These are phyloP conservation scores for Limonium bicolor DNA, from an alignment of 148 eudicot genomes.

Conservation along the genomic window DNA sequence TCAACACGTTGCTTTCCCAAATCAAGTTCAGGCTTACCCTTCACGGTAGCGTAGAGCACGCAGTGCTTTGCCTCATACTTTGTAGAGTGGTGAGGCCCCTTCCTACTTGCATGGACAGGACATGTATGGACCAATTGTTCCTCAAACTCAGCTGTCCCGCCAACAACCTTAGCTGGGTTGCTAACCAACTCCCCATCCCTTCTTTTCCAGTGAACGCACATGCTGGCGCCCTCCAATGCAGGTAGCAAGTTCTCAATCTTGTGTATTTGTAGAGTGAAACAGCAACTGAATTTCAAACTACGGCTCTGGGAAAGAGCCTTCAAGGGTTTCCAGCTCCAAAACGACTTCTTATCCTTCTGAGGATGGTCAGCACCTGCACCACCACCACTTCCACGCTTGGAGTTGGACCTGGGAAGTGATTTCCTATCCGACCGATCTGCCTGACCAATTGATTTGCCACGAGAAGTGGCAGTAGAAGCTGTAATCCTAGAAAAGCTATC, in stretches of 20 bases:
- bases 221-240: conserved; percentile 24
- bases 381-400: conserved; percentile 21
- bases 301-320: conserved; percentile 57
- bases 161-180: conserved; percentile 37
- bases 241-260: conserved; percentile 54
- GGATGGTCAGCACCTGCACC: conserved; percentile 22
- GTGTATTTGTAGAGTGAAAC: conserved; percentile 79
- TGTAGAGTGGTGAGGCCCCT: conserved; percentile 51
- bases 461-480: conserved; percentile 24
- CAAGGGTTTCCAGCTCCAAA: conserved; percentile 86
- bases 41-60: conserved; percentile 37
- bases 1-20: conserved; percentile 76
- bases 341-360: conserved; percentile 65
- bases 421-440: conserved; percentile 13
- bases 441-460: conserved; percentile 19
- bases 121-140: conserved; percentile 47
- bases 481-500: conserved; percentile 31
- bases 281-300: conserved; percentile 68
- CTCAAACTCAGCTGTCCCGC: conserved; percentile 61
- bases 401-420: conserved; percentile 17
- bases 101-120: conserved; percentile 55
- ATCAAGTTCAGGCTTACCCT: conserved; percentile 38
- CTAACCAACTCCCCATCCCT: conserved; percentile 54
- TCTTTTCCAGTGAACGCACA: conserved; percentile 79
- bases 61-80: conserved; percentile 72